A percentile compares a stretch with the other conserved stretches of the same genome.
Evolutionary conservation across 441 rosid genomes (phyloP).

Genomic region (Omphalea diandra): DNA sequence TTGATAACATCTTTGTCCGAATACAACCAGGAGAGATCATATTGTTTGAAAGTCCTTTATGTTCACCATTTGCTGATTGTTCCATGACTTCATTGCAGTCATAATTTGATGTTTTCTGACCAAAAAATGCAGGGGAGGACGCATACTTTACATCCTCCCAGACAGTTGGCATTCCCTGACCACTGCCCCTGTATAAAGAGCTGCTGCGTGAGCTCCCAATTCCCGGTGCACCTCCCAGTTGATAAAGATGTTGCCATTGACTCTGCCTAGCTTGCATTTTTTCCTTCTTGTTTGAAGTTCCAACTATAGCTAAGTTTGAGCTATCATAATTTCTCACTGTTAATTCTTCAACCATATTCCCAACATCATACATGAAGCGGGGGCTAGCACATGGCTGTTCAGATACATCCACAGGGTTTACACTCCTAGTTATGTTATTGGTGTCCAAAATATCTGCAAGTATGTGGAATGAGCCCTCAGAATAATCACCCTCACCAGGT

Average conservation of each 20-base stretch:
- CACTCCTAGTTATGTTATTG: slow-evolving; percentile 38
- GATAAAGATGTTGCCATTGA: slow-evolving; percentile 53
- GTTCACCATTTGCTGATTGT: slow-evolving; percentile 37
- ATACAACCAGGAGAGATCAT: slow-evolving; percentile 44
- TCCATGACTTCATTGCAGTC: slow-evolving; percentile 37
- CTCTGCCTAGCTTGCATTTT: slow-evolving; percentile 42
- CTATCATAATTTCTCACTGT: slow-evolving; percentile 55
- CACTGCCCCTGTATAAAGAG: slow-evolving; percentile 25
- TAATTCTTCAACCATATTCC: slow-evolving; percentile 76
- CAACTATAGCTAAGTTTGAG: slow-evolving; percentile 57
- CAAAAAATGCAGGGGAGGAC: slow-evolving; percentile 40
- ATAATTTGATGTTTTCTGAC: slow-evolving; percentile 30
- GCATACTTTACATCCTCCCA: slow-evolving; percentile 34
- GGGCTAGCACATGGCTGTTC: slow-evolving; percentile 46
- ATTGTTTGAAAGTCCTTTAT: slow-evolving; percentile 35
- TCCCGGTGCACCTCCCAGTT: slow-evolving; percentile 45
- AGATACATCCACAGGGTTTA: slow-evolving; percentile 32
- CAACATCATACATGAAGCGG: slow-evolving; percentile 38
- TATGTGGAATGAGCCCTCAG: slow-evolving; percentile 42
- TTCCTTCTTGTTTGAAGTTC: slow-evolving; percentile 60
- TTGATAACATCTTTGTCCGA: slow-evolving; percentile 76
- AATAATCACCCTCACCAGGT: slow-evolving; percentile 35
- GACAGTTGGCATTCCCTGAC: slow-evolving; percentile 26
- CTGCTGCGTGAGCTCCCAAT: slow-evolving; percentile 49
- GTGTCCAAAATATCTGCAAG: slow-evolving; percentile 56